phyloP scores from a whole-genome alignment of 2,329 filamentous ascomycete species.

The Nigrospora sphaerica region DNA sequence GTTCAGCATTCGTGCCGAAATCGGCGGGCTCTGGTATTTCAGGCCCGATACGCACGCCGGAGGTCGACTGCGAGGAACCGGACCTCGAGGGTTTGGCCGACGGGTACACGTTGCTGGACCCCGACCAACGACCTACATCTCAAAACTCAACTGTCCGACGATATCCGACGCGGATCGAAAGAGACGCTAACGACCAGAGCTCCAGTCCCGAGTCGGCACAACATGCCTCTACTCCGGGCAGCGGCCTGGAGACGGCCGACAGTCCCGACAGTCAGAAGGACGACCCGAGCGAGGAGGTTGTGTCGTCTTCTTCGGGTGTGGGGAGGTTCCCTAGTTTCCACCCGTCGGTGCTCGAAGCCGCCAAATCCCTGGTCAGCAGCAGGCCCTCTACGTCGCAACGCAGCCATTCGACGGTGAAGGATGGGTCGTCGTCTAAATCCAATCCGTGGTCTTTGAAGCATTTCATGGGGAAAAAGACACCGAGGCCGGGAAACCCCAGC shows the following conservation, averaged over 20 bases:
- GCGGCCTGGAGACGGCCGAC: neutral
- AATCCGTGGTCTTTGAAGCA: conserved; percentile 2
- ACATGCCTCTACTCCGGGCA: neutral
- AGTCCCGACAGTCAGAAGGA: neutral
- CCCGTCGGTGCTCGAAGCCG: neutral
- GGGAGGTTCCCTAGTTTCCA: conserved; percentile 4
- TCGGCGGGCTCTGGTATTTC: no score
- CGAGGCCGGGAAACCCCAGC: neutral
- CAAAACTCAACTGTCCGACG: no score
- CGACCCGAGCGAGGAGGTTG: neutral
- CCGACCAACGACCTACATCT: no score
- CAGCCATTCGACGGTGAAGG: neutral
- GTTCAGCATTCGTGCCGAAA: no score
- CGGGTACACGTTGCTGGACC: no score
- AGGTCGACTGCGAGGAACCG: no score
- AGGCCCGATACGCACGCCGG: no score
- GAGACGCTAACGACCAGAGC: neutral
- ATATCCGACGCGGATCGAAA: neutral
- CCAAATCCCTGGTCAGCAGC: neutral
- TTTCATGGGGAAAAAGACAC: neutral
- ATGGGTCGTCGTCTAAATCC: neutral
- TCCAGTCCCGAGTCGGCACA: neutral
- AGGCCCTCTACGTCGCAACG: neutral
- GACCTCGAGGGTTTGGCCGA: no score
- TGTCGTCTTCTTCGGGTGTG: neutral